These are phyloP conservation scores for Suillus subluteus DNA, from an alignment of 768 basidiomycete species.

Conservation along the genomic window DNA sequence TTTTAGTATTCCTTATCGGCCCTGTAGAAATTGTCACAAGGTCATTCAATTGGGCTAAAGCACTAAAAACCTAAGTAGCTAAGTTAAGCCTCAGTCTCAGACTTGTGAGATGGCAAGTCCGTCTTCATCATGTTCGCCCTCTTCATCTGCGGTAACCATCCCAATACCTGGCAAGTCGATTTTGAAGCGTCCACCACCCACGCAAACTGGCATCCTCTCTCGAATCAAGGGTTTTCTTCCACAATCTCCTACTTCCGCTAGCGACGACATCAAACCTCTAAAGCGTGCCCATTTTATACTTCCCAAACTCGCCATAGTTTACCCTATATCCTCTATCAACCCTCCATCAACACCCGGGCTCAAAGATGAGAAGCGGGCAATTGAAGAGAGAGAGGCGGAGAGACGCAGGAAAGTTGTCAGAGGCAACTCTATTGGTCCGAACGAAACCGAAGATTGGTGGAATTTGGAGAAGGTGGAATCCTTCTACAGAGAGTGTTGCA, in stretches of 20 bases:
- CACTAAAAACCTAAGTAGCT: not conserved
- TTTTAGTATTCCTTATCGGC: constrained; percentile 1
- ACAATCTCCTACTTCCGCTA: constrained; percentile 36
- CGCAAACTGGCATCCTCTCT: constrained; percentile 70
- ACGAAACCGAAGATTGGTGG: constrained; percentile 75
- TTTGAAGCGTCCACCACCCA: constrained; percentile 73
- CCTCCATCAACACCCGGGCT: constrained; percentile 82
- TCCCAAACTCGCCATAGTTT: constrained; percentile 82
- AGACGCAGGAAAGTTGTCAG: constrained; percentile 66
- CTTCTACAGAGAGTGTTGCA: constrained; percentile 87
- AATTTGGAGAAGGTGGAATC: constrained; percentile 79
- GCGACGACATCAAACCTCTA: constrained; percentile 63
- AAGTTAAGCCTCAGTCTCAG: not conserved
- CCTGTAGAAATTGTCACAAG: not conserved
- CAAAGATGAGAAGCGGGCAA: constrained; percentile 81
- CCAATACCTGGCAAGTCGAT: constrained; percentile 81
- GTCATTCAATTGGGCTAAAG: not conserved
- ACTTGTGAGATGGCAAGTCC: constrained; percentile 28
- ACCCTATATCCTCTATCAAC: constrained; percentile 84
- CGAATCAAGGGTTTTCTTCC: constrained; percentile 78
- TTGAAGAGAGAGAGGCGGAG: constrained; percentile 76
- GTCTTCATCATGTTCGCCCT: constrained; percentile 63
- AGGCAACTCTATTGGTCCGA: constrained; percentile 45
- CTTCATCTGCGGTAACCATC: constrained; percentile 81
- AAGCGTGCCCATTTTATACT: constrained; percentile 92